A percentile compares a stretch with the other conserved stretches of the same genome.
phyloP scores from a whole-genome alignment of 148 eudicot genomes.

The Beta vulgaris region DNA sequence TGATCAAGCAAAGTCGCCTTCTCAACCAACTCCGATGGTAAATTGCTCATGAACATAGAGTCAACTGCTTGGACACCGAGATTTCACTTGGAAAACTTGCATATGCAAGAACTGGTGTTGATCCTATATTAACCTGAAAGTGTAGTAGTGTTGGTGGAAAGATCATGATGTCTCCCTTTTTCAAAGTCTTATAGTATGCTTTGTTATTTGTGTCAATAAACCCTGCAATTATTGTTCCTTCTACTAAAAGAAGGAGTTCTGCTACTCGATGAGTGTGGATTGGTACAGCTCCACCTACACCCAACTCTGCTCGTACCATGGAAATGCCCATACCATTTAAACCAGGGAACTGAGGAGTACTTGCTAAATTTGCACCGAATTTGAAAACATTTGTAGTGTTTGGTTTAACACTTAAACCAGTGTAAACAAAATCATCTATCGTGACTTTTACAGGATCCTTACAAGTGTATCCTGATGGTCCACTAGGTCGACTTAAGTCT shows the following conservation, averaged over 20 bases:
- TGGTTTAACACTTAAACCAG: not conserved
- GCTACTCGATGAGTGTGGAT: constrained; percentile 19
- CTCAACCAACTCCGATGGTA: constrained; percentile 6
- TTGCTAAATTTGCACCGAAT: not conserved
- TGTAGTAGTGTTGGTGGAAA: constrained; percentile 8
- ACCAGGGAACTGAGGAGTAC: constrained; percentile 1
- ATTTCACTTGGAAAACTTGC: constrained; percentile 10
- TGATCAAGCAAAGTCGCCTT: constrained; percentile 15
- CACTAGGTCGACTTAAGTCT: constrained; percentile 7
- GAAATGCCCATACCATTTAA: constrained; percentile 19
- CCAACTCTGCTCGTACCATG: constrained; percentile 9
- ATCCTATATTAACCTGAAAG: constrained; percentile 12
- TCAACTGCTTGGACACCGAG: not conserved
- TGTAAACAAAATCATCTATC: constrained; percentile 8
- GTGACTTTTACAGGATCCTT: constrained; percentile 15
- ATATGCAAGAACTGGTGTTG: not conserved
- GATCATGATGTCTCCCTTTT: constrained; percentile 11
- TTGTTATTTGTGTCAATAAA: constrained; percentile 14
- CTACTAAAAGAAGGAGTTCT: not conserved
- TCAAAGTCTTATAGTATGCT: constrained; percentile 5
- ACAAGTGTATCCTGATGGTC: constrained; percentile 13
- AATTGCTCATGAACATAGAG: not conserved
- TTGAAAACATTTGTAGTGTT: constrained; percentile 2
- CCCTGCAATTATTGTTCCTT: constrained; percentile 8
- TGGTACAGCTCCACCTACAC: constrained; percentile 5